Evolutionary conservation across 2,329 filamentous ascomycete genomes (phyloP).

Genomic region (Apiospora arundinis): DNA sequence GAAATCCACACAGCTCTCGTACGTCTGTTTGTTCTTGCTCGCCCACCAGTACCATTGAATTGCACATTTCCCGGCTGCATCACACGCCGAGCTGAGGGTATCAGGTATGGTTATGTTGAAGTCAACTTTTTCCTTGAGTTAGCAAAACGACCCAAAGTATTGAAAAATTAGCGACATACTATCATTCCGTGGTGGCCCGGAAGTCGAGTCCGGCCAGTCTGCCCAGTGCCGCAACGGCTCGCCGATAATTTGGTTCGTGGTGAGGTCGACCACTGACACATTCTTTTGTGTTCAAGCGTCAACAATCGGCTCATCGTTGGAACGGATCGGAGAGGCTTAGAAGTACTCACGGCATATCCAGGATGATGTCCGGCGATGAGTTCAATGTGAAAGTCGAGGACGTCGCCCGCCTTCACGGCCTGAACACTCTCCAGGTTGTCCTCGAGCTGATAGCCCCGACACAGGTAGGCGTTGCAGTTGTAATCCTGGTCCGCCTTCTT

Average conservation of each 20-base stretch:
- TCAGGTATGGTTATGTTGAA: slow-evolving; percentile 63
- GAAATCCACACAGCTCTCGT: slow-evolving; percentile 69
- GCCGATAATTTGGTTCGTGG: slow-evolving; percentile 55
- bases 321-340: too few relatives aligned
- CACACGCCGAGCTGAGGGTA: slow-evolving; percentile 51
- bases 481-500: slow-evolving; percentile 31
- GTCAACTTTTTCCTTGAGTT: slow-evolving; percentile 35
- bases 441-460: slow-evolving; percentile 41
- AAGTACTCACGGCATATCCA: slow-evolving; percentile 35
- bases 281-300: slow-evolving; percentile 42
- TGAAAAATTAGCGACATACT: slow-evolving; percentile 38
- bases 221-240: slow-evolving; percentile 53
- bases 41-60: slow-evolving; percentile 70
- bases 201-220: slow-evolving; percentile 33
- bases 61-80: slow-evolving; percentile 51
- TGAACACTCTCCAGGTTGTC: slow-evolving; percentile 39
- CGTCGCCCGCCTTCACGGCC: slow-evolving; percentile 41
- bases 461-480: slow-evolving; percentile 37
- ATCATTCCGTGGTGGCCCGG: slow-evolving; percentile 33
- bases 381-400: slow-evolving; percentile 45
- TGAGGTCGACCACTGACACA: slow-evolving; percentile 55
- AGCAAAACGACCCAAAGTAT: slow-evolving; percentile 36
- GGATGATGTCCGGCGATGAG: slow-evolving; percentile 47
- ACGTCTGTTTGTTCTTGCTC: slow-evolving; percentile 61
- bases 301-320: too few relatives aligned